Evolutionary conservation across 257 asterid species (phyloP), one percentile per base, ranked within the genome.

Genomic region (Lycium ferocissimum): DNA sequence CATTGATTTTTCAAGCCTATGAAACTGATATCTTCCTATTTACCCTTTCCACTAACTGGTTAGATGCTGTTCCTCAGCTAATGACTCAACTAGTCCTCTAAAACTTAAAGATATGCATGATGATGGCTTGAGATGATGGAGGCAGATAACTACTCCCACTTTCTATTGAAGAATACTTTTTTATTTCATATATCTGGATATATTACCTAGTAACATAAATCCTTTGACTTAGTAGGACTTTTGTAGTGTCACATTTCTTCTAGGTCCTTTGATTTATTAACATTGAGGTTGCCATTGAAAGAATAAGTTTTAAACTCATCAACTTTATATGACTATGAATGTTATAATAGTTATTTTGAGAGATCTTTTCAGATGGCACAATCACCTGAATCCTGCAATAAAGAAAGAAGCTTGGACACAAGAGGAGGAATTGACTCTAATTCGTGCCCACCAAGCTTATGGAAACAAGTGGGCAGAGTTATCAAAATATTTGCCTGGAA

Each of bases 381-480:
- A 97, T 90, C 99, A 97, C 92, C 94, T 97, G 49, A 97, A 97
- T 89, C 99, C 99, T 80, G 79, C 81, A 85, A 95, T 95, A 83
- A 95, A 95, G 62, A 95, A 94, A 89, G 95, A 95, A 89, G 95
- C 98, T 84, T 95, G 98, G 98, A 95, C 98, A 40, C 94, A 92
- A 91, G 98, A 95, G 76, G 98, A 95, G 91, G 98, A 95, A 87
- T 89, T 95, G 90, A 92, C 96, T 86, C 88, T 95, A 86, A 91
- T 95, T 86, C 95, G 86, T 86, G 98, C 97, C 82, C 98, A 95
- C 85, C 94, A 92, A 80, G 89, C 89, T 84, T 90, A 90, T 84
- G 99, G 99, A 87, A 97, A 97, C 94, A 97, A 97, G 90, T 97
- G 99, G 99, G 99, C 99, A 1, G 98, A 94, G 93, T 88, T 95